Base-by-base conservation (phyloP, 2,329 filamentous ascomycete genomes). In the Pleurostoma richardsiae region DNA sequence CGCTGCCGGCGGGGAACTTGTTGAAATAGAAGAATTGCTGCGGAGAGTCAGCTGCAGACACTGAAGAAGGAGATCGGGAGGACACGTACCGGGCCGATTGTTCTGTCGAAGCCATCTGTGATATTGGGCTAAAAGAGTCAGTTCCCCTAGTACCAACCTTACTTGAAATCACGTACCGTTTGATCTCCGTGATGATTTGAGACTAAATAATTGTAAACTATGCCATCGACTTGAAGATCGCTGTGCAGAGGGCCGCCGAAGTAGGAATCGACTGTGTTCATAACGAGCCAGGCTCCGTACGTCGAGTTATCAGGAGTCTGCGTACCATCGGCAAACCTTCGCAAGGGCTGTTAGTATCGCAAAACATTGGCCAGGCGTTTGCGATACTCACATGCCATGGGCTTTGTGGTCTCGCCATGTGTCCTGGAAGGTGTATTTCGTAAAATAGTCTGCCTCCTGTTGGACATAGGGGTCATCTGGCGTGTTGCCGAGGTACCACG, bases 11-110 rank as follows among this genome's bases (percentile, higher is more conserved):
- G 2, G 69, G 63, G 11, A 77, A 77, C 44, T 73, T 72, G 60
- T 84, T 85, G 67, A 85, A 85, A 56, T 83, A 70, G 55, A 76
- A 85, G 55, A 75, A 83, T 59, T 79, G 74, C 52, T 44, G n/a
- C 31, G 4, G 19, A 19, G 19, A 19, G 19, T 19, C 19, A 19
- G 19, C 19, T 19, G 19, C 19, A 19, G 19, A 19, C 19, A 19
- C 19, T 19, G 19, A 19, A 19, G 19, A 19, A 19, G 19, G 10
- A n/a, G 27, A 11, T 45, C 8, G 47, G 19, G 19, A 19, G 19
- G 6, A 26, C 6, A 3, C 43, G 27, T 40, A 44, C 43, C 19
- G 81, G 82, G 2, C 82, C 82, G 56, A 84, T 84, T 0, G 81
- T 85, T 4, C 80, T 71, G 54, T 85, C 81, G 51, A 83, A 84